Percentiles rank a stretch among this genome's conserved stretches.
Evolutionary conservation across 179 eudicot species (phyloP).

Genomic region (Carnegiea gigantea): DNA sequence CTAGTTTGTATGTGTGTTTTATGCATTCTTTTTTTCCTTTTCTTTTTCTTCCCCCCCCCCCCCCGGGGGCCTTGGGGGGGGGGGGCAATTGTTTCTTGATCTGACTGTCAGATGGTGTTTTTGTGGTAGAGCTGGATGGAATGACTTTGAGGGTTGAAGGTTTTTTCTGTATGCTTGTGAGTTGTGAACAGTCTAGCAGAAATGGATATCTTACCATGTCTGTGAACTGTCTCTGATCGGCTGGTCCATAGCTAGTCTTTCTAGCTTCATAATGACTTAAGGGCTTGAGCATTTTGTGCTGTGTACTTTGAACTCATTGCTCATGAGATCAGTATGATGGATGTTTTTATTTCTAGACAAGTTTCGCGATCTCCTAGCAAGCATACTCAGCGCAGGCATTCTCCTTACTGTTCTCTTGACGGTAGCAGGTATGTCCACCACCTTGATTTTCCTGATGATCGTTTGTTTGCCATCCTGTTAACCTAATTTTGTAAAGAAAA

Average conservation of each 20-base stretch:
- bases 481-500: neutral
- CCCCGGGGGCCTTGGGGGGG: too few species aligned
- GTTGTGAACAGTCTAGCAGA: neutral
- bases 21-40: too few species aligned
- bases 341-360: slow-evolving; percentile 80
- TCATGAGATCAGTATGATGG: slow-evolving; percentile 73
- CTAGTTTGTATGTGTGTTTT: too few species aligned
- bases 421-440: slow-evolving; percentile 54
- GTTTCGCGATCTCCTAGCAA: slow-evolving; percentile 94
- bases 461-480: slow-evolving; percentile 18
- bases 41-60: too few species aligned
- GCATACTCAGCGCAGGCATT: slow-evolving; percentile 91
- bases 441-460: slow-evolving; percentile 12
- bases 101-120: too few species aligned
- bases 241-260: neutral
- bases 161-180: neutral
- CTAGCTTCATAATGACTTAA: slow-evolving; percentile 13
- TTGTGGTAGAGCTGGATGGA: too few species aligned
- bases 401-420: slow-evolving; percentile 91
- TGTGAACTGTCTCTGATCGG: neutral
- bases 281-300: slow-evolving; percentile 30
- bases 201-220: neutral
- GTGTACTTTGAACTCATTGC: slow-evolving; percentile 36
- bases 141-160: neutral
- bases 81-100: too few species aligned